These are phyloP conservation scores for Globisporangium middletonii DNA, from an alignment of 352 stramenopile genomes.

Conservation along the genomic window DNA sequence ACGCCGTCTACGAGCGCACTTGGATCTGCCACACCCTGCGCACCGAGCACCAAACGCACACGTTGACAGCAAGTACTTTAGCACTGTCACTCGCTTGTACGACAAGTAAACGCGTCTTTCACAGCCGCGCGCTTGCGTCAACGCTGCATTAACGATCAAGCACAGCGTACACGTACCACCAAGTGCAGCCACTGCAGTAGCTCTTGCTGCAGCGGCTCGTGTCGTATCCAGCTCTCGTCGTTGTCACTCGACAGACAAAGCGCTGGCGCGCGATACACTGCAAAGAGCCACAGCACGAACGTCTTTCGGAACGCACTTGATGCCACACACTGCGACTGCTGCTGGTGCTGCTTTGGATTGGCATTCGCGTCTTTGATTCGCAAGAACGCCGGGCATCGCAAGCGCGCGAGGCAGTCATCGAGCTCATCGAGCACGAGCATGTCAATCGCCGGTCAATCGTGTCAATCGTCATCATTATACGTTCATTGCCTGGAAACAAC, in stretches of 20 bases:
- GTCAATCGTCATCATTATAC: too few species aligned
- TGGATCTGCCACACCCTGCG: constrained; percentile 22
- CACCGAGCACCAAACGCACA: background rate
- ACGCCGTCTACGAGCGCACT: constrained; percentile 20
- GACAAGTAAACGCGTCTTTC: background rate
- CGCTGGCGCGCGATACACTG: constrained; percentile 24
- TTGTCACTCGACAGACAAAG: constrained; percentile 17
- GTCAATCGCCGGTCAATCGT: too few species aligned
- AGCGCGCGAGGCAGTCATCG: constrained; percentile 16
- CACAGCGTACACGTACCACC: constrained; percentile 10
- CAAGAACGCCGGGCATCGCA: constrained; percentile 36
- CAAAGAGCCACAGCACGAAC: constrained; percentile 39
- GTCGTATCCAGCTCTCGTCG: constrained; percentile 23
- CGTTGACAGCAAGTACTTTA: background rate
- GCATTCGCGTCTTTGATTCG: background rate
- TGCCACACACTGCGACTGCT: constrained; percentile 7
- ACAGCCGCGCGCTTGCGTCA: background rate
- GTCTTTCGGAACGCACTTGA: constrained; percentile 22
- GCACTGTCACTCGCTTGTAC: too few species aligned
- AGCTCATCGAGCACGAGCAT: constrained; percentile 3
- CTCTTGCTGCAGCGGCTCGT: constrained; percentile 23
- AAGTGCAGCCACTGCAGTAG: constrained; percentile 28
- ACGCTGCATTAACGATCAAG: background rate
- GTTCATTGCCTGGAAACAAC: too few species aligned
- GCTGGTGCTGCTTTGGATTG: background rate